Base-by-base conservation (phyloP, 2,329 filamentous ascomycete genomes). In the Emergomyces orientalis region DNA sequence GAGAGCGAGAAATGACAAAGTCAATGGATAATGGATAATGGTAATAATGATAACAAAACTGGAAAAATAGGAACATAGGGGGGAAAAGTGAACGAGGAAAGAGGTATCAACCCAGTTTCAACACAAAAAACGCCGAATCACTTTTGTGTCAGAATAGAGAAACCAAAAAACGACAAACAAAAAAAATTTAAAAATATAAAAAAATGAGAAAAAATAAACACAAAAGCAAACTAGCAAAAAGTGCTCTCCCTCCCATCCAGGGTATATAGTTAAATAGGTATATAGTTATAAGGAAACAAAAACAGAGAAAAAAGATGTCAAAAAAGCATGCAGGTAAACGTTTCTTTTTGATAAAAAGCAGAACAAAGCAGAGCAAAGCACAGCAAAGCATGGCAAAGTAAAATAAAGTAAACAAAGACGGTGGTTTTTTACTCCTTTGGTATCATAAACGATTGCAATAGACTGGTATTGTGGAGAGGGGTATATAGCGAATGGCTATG, bases 401-500 rank as follows among this genome's bases (percentile, higher is more conserved):
- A 37, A 22, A 45, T 8, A 45, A 27, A 49, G 27, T 14, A 57
- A 55, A 22, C 25, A 9, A 58, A 37, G 30, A 39, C 43, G 32
- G 51, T 25, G 41, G n/a, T 17, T 55, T 61, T 61, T 62, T 41
- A 32, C 49, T 60, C 55, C 59, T 45, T 60, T 65, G 65, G 65
- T 65, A 66, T 66, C 65, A 66, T 66, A 64, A 66, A 64, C 63
- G 63, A 66, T 62, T 63, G 65, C 63, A 63, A 32, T 61, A 61
- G 39, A 66, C 60, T 60, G 59, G 57, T 34, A 56, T 49, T 63
- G 47, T 58, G 61, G 69, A 69, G 72, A 25, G 75, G 75, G 75
- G 75, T 77, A 77, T 77, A 77, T 75, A 76, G 75, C 75, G 74
- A 73, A 62, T 41, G 45, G 57, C 41, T 39, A 25, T 60, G 59